Evolutionary conservation across 106 monocot genomes (phyloP).

Genomic region (Dioscorea zingiberensis): DNA sequence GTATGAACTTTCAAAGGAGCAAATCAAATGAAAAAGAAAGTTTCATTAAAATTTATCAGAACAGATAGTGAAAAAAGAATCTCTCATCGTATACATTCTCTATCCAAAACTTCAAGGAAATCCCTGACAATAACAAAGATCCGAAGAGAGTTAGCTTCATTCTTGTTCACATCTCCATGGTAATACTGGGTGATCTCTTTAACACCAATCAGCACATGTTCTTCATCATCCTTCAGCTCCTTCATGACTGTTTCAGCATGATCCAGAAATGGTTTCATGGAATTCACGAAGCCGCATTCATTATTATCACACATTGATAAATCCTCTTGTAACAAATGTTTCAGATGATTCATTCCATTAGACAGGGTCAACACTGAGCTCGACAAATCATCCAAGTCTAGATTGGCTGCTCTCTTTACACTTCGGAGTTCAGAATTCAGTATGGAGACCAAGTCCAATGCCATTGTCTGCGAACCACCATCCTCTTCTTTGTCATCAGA

Average conservation of each 20-base stretch:
- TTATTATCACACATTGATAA: not conserved
- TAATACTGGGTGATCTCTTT: slow-evolving; percentile 75
- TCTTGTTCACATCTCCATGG: slow-evolving; percentile 65
- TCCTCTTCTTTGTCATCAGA: slow-evolving; percentile 1
- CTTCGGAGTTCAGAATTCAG: slow-evolving; percentile 68
- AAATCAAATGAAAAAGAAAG: too few species aligned
- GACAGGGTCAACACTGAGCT: slow-evolving; percentile 58
- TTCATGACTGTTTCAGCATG: slow-evolving; percentile 33
- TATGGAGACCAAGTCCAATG: slow-evolving; percentile 54
- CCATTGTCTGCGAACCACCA: not conserved
- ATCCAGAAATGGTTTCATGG: slow-evolving; percentile 40
- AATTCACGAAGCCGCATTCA: slow-evolving; percentile 22
- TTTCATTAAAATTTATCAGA: too few species aligned
- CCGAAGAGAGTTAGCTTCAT: slow-evolving; percentile 32
- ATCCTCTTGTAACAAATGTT: slow-evolving; percentile 31
- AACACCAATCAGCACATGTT: slow-evolving; percentile 38
- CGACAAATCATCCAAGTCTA: slow-evolving; percentile 58
- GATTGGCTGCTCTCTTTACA: slow-evolving; percentile 68
- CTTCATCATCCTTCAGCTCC: slow-evolving; percentile 22
- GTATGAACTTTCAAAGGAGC: too few species aligned
- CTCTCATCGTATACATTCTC: too few species aligned
- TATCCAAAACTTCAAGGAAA: not conserved
- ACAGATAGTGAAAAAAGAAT: too few species aligned
- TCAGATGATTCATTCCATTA: slow-evolving; percentile 42
- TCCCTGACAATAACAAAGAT: slow-evolving; percentile 8